A percentile compares a stretch with the other conserved stretches of the same genome.
These are phyloP conservation scores for Mimosa bimucronata DNA, from an alignment of 306 rosid genomes.

Conservation along the genomic window DNA sequence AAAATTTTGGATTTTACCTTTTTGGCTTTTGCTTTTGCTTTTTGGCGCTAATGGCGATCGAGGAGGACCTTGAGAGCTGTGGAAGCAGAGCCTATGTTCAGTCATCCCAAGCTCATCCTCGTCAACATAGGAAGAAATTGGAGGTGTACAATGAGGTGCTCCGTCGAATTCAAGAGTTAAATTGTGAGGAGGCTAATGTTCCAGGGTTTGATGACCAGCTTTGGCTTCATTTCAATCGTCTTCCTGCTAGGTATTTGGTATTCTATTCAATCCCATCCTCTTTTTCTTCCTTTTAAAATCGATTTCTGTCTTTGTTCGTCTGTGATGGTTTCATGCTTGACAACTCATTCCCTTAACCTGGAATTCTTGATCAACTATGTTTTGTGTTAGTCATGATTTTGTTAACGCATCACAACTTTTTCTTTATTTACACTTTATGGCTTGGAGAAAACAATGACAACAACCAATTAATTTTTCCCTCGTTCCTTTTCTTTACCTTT, in stretches of 20 bases:
- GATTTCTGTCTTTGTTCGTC: not conserved
- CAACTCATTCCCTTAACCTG: not conserved
- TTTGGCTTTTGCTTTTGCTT: not conserved
- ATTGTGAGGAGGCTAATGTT: slow-evolving; percentile 68
- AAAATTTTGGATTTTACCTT: not conserved
- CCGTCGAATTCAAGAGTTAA: slow-evolving; percentile 70
- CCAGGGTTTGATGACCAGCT: slow-evolving; percentile 95
- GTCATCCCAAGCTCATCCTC: slow-evolving; percentile 58
- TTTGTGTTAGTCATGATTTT: not conserved
- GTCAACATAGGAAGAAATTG: slow-evolving; percentile 73
- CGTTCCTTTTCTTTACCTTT: slow-evolving; percentile 41
- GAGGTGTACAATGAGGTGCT: slow-evolving; percentile 91
- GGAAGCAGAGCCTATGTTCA: slow-evolving; percentile 68
- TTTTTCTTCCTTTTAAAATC: not conserved
- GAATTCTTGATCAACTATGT: slow-evolving; percentile 12
- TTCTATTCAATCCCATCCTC: slow-evolving; percentile 31
- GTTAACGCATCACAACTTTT: slow-evolving; percentile 1
- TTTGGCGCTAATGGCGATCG: slow-evolving; percentile 64
- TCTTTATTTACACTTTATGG: slow-evolving; percentile 5
- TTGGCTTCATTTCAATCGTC: slow-evolving; percentile 96
- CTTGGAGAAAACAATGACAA: slow-evolving; percentile 15
- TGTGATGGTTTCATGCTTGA: not conserved
- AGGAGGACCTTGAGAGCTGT: slow-evolving; percentile 88
- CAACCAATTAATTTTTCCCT: slow-evolving; percentile 26
- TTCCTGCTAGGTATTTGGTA: slow-evolving; percentile 73